Conservation (phyloP, 2,329 filamentous ascomycete genomes). For the Botrytis tulipae region DNA sequence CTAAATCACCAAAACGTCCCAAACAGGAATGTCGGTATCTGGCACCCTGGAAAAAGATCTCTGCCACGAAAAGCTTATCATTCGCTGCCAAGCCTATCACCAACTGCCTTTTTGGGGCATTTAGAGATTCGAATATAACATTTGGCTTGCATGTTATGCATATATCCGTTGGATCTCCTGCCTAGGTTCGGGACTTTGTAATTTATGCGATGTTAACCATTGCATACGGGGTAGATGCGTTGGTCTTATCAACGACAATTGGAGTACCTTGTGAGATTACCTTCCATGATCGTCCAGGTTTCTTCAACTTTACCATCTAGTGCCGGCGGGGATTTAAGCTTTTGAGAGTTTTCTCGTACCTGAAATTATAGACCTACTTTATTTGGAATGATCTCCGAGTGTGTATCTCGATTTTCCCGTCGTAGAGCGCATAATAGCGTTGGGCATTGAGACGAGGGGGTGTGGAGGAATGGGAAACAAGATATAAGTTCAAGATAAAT, state of each 20-base stretch:
- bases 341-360: conserved; percentile 2
- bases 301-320: neutral
- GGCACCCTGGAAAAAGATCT: neutral
- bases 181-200: conserved; percentile 14
- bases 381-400: conserved; percentile 1
- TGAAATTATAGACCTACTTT: conserved; percentile 5
- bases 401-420: neutral
- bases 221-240: neutral
- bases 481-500: neutral
- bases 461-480: neutral
- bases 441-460: neutral
- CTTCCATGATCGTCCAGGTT: conserved; percentile 5
- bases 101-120: conserved; percentile 14
- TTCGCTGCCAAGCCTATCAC: neutral
- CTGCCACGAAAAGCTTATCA: conserved; percentile 18
- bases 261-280: neutral
- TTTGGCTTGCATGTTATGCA: conserved; percentile 2
- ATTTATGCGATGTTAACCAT: neutral
- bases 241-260: conserved; percentile 15
- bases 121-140: neutral
- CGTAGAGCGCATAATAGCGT: neutral
- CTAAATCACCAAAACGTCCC: neutral
- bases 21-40: conserved; percentile 15
- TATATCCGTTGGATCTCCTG: conserved; percentile 1
- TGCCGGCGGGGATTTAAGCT: neutral